Evolutionary conservation across 768 basidiomycete species (phyloP).

Genomic region (Coprinellus micaceus): DNA sequence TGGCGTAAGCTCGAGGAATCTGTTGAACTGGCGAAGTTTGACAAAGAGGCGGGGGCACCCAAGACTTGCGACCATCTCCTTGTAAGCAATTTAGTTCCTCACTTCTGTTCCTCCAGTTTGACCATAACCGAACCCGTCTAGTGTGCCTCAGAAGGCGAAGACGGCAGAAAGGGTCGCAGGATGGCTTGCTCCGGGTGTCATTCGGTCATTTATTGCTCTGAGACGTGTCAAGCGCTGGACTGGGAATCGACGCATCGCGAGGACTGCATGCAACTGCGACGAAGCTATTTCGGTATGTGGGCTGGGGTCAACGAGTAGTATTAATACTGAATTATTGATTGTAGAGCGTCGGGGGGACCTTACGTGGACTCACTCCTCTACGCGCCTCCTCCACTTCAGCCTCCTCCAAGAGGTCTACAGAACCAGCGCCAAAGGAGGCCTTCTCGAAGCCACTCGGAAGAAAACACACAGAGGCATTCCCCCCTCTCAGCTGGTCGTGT

Average conservation of each 20-base stretch:
- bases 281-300: background rate
- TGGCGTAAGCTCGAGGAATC: background rate
- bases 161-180: background rate
- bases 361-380: background rate
- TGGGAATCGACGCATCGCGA: background rate
- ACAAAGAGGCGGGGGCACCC: background rate
- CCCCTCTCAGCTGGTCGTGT: background rate
- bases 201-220: background rate
- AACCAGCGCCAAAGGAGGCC: background rate
- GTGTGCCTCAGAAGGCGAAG: too few species aligned
- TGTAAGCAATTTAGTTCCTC: background rate
- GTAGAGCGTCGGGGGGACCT: background rate
- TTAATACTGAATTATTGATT: background rate
- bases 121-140: background rate
- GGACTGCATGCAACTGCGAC: background rate
- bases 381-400: background rate
- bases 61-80: background rate
- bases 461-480: background rate
- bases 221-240: background rate
- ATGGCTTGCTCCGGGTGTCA: background rate
- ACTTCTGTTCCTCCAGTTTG: background rate
- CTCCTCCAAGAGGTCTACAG: background rate
- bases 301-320: background rate
- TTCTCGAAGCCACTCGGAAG: background rate
- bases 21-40: background rate